Evolutionary conservation across 441 rosid species (phyloP), one percentile per base, ranked within the genome.

Genomic region (Bocquillonia castaneifolia): DNA sequence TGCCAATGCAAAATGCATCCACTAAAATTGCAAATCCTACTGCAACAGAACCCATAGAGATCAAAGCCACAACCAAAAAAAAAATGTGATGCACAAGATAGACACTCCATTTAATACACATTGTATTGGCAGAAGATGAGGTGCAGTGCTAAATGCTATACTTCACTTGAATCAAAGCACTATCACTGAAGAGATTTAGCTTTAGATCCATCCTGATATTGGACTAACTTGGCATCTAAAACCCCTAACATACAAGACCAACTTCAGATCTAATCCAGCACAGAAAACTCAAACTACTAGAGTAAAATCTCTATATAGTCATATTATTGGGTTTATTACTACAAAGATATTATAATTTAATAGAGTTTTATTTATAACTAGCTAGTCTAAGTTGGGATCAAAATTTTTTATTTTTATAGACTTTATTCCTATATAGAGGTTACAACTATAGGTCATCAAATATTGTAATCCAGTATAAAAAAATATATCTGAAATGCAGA

Each of bases 241-340:
- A 54, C 8, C 13, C n/a, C 68, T 51, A 14, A 23, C 48, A 31
- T 3, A 22, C 48, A 54, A n/a, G 2, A 36, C 12, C 28, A 34
- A 22, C 68, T 64, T 64, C 68, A 64, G 44, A 48, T 12, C 25
- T 20, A 31, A 34, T 39, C 39, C 56, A 5, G 31, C 68, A 50
- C 34, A 23, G 39, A 3, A 34, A 23, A 25, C 34, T 64, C 32
- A 32, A 26, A 51, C 14, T 6, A 64, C 26, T 17, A 26, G n/a
- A n/a, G n/a, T n/a, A n/a, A n/a, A n/a, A n/a, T n/a, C n/a, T n/a
- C n/a, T n/a, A n/a, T n/a, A n/a, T n/a, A n/a, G n/a, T n/a, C n/a
- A n/a, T n/a, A n/a, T n/a, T n/a, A n/a, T n/a, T n/a, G n/a, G n/a
- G n/a, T n/a, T n/a, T n/a, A n/a, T n/a, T n/a, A n/a, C n/a, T n/a